Conservation (phyloP, 257 asterid genomes). For the Solanum paucissectum region DNA sequence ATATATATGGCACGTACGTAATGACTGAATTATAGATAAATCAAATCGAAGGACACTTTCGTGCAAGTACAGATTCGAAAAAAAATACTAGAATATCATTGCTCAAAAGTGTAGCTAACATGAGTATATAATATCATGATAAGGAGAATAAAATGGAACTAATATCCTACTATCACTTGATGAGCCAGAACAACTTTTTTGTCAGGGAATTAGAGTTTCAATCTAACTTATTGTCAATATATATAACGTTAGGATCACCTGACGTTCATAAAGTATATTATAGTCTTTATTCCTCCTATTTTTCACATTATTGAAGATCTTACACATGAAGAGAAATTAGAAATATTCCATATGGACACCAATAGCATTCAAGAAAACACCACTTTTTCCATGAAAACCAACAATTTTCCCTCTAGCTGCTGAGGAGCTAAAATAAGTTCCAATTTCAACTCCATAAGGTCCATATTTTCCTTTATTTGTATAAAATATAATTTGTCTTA, state of each 20-base stretch:
- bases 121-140: neutral
- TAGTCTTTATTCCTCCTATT: neutral
- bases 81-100: too few species aligned
- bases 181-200: neutral
- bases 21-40: too few species aligned
- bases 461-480: constrained; percentile 8
- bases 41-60: neutral
- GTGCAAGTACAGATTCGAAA: too few species aligned
- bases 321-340: neutral
- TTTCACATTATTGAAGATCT: neutral
- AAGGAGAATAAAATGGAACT: neutral
- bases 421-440: constrained; percentile 6
- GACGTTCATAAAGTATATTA: neutral
- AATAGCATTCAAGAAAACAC: neutral
- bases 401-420: neutral
- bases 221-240: too few species aligned
- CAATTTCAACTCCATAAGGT: constrained; percentile 6
- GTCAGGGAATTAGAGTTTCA: too few species aligned
- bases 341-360: constrained; percentile 12
- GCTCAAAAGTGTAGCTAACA: neutral
- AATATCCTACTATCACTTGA: neutral
- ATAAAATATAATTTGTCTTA: neutral
- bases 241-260: neutral
- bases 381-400: constrained; percentile 7
- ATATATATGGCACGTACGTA: too few species aligned